Evolutionary conservation across 164 flowering plant species (phyloP).

Genomic region (Tetrastigma voinierianum): DNA sequence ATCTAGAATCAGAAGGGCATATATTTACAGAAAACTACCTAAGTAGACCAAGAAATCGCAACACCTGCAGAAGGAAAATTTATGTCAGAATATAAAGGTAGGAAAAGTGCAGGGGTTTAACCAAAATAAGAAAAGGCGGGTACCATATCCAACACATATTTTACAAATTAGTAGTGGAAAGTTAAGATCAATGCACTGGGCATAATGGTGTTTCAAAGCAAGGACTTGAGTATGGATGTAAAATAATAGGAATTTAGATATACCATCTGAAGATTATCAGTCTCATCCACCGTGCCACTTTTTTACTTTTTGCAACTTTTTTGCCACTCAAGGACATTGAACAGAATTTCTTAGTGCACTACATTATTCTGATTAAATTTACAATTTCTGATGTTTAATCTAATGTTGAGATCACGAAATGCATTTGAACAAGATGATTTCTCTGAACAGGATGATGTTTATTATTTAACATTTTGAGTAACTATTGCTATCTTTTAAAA

Average conservation of each 20-base stretch:
- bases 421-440: no score
- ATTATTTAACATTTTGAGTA: no score
- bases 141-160: neutral
- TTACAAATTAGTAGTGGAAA: neutral
- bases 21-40: conserved; percentile 68
- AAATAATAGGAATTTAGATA: neutral
- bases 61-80: conserved; percentile 45
- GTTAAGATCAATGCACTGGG: neutral
- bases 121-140: neutral
- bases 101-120: no score
- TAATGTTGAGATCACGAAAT: no score
- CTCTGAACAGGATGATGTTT: no score
- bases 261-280: neutral
- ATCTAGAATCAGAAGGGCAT: conserved; percentile 76
- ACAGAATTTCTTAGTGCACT: neutral
- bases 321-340: neutral
- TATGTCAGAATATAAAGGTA: no score
- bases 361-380: neutral
- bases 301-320: neutral
- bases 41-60: conserved; percentile 75
- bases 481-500: no score
- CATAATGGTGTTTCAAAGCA: neutral
- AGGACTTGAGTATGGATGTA: neutral
- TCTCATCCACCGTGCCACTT: neutral
- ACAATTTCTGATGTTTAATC: no score